A percentile compares a stretch with the other conserved stretches of the same genome.
phyloP scores from a whole-genome alignment of 1,139 yeast species.

The Sugiyamaella sp. region DNA sequence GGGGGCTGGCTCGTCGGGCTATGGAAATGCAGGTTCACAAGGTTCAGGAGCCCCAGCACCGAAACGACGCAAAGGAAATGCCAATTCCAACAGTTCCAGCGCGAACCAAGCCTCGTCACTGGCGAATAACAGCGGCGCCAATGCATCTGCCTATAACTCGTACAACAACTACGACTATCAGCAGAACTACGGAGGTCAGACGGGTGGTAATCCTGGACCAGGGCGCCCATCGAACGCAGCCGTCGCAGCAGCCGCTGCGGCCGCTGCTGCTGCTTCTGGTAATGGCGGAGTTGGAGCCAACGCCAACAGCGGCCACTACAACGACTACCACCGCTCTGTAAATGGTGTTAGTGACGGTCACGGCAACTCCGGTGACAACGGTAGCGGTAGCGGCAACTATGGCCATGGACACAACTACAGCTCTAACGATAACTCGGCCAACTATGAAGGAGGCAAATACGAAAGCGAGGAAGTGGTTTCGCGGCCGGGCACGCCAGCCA shows the following conservation, averaged over 20 bases:
- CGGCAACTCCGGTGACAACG: neutral
- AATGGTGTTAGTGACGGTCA: neutral
- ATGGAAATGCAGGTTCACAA: constrained; percentile 4
- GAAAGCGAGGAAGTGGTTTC: constrained; percentile 15
- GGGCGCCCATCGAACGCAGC: neutral
- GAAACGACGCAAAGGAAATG: constrained; percentile 15
- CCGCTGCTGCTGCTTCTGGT: too few species aligned
- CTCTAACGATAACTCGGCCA: constrained; percentile 17
- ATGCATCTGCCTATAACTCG: constrained; percentile 1
- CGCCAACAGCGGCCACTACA: neutral
- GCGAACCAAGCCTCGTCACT: neutral
- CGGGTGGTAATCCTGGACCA: neutral
- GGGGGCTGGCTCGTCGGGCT: constrained; percentile 8
- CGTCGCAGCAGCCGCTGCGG: neutral
- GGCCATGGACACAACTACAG: neutral
- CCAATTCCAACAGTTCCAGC: neutral
- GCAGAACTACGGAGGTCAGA: neutral
- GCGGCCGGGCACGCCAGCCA: constrained; percentile 29
- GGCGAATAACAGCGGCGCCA: neutral
- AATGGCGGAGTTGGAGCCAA: too few species aligned
- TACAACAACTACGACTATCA: neutral
- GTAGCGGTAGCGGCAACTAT: neutral
- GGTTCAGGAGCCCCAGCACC: constrained; percentile 4
- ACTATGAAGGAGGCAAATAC: constrained; percentile 17
- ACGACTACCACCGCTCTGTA: neutral